phyloP scores from a whole-genome alignment of 1,284 basidiomycete species.

The Apiotrichum montevideense region DNA sequence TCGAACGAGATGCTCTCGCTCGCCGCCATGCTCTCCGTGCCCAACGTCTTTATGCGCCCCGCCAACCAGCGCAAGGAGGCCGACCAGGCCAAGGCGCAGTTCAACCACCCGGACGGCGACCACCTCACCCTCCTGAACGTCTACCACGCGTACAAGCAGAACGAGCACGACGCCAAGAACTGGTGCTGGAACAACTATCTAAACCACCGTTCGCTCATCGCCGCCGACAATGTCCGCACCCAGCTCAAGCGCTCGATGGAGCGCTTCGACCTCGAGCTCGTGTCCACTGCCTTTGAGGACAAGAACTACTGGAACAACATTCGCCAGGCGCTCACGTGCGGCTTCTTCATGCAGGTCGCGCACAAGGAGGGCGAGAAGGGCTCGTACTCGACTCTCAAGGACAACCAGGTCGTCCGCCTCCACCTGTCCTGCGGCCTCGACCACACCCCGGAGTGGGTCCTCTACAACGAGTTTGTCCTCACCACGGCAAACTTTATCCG shows the following conservation, averaged over 20 bases:
- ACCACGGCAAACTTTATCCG: constrained; percentile 84
- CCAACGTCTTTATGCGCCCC: constrained; percentile 89
- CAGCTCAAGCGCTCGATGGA: constrained; percentile 93
- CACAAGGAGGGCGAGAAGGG: constrained; percentile 92
- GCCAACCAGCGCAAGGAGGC: constrained; percentile 81
- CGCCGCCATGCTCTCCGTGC: constrained; percentile 88
- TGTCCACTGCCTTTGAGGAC: constrained; percentile 68
- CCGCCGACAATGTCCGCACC: constrained; percentile 92
- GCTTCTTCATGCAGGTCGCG: constrained; percentile 98
- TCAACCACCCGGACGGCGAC: constrained; percentile 91
- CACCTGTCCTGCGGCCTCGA: constrained; percentile 92
- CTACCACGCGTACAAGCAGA: constrained; percentile 85
- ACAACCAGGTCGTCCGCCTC: constrained; percentile 84
- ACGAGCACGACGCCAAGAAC: constrained; percentile 64
- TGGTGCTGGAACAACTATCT: constrained; percentile 96
- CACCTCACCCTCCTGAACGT: constrained; percentile 93
- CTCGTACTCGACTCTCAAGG: constrained; percentile 82
- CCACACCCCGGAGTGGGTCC: constrained; percentile 89
- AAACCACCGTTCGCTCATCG: constrained; percentile 71
- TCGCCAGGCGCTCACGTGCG: constrained; percentile 77
- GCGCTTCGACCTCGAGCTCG: constrained; percentile 70
- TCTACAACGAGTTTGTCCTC: constrained; percentile 97
- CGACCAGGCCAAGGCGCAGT: constrained; percentile 80
- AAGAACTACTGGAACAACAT: constrained; percentile 74
- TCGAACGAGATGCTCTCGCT: constrained; percentile 94